A percentile compares a stretch with the other conserved stretches of the same genome.
Evolutionary conservation across 495 filamentous ascomycete species (phyloP).

Genomic region (Amphirosellinia nigrospora): DNA sequence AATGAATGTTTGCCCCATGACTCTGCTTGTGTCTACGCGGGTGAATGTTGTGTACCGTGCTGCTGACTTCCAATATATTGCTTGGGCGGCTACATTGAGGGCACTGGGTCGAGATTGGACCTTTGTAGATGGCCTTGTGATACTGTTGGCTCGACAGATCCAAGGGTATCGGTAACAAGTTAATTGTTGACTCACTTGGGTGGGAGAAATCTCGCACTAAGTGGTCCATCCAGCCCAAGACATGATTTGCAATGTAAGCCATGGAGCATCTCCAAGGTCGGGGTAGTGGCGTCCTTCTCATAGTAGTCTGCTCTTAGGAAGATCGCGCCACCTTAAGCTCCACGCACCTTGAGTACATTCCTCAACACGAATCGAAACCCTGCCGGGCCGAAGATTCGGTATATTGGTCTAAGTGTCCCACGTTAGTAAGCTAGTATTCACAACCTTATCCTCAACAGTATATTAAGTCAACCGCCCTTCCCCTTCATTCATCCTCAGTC

Average conservation of each 20-base stretch:
- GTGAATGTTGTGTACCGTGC: slow-evolving; percentile 19
- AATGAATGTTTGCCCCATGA: slow-evolving; percentile 24
- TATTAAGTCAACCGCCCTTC: slow-evolving; percentile 32
- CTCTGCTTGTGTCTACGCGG: neutral
- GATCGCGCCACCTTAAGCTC: slow-evolving; percentile 32
- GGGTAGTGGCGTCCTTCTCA: slow-evolving; percentile 38
- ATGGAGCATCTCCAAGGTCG: slow-evolving; percentile 35
- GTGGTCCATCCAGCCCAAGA: slow-evolving; percentile 20
- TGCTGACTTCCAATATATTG: slow-evolving; percentile 10
- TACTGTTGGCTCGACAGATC: slow-evolving; percentile 13
- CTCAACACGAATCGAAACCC: slow-evolving; percentile 38
- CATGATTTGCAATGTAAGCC: slow-evolving; percentile 29
- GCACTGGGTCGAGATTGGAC: slow-evolving; percentile 3
- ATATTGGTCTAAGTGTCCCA: slow-evolving; percentile 40
- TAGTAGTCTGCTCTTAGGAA: slow-evolving; percentile 20
- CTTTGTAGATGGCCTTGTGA: neutral
- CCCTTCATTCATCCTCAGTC: slow-evolving; percentile 29
- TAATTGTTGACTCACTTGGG: slow-evolving; percentile 29
- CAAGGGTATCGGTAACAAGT: slow-evolving; percentile 16
- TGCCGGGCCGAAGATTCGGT: slow-evolving; percentile 37
- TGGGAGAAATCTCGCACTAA: slow-evolving; percentile 23
- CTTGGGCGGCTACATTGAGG: neutral
- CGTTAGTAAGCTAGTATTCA: slow-evolving; percentile 30
- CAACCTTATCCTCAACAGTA: slow-evolving; percentile 33
- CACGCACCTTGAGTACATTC: slow-evolving; percentile 39